Evolutionary conservation across 148 eudicot genomes (phyloP).

Genomic region (Chenopodium album): DNA sequence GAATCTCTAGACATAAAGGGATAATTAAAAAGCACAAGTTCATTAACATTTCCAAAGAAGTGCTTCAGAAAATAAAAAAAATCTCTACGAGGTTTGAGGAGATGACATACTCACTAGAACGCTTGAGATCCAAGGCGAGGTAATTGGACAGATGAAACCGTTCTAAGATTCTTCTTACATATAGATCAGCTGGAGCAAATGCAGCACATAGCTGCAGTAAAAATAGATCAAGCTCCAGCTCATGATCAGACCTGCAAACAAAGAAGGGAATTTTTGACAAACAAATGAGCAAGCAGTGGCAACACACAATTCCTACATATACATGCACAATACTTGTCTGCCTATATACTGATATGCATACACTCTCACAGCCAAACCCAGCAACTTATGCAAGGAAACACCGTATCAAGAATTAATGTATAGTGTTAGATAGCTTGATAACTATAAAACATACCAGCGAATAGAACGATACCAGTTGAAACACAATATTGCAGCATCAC

Average conservation of each 20-base stretch:
- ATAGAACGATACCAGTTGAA: slow-evolving; percentile 84
- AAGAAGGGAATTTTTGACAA: neutral
- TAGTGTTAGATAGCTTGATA: neutral
- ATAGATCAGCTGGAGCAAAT: slow-evolving; percentile 91
- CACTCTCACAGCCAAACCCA: slow-evolving; percentile 2
- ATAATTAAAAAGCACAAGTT: neutral
- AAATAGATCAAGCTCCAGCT: slow-evolving; percentile 80
- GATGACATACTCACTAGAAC: slow-evolving; percentile 84
- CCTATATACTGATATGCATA: neutral
- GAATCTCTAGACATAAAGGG: neutral
- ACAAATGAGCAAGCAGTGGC: neutral
- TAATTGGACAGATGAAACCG: slow-evolving; percentile 77
- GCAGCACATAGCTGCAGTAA: slow-evolving; percentile 96
- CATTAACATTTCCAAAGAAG: neutral
- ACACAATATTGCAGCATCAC: slow-evolving; percentile 70
- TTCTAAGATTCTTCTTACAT: slow-evolving; percentile 62
- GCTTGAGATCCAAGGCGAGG: slow-evolving; percentile 58
- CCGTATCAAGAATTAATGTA: neutral
- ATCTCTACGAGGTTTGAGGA: slow-evolving; percentile 18
- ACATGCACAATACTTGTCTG: neutral
- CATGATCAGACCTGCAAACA: slow-evolving; percentile 76
- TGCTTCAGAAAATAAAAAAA: neutral
- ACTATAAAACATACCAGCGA: slow-evolving; percentile 55
- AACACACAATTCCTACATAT: neutral
- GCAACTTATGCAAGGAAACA: neutral